Base-by-base conservation (phyloP, 345 rosid species). In the Laguncularia racemosa region DNA sequence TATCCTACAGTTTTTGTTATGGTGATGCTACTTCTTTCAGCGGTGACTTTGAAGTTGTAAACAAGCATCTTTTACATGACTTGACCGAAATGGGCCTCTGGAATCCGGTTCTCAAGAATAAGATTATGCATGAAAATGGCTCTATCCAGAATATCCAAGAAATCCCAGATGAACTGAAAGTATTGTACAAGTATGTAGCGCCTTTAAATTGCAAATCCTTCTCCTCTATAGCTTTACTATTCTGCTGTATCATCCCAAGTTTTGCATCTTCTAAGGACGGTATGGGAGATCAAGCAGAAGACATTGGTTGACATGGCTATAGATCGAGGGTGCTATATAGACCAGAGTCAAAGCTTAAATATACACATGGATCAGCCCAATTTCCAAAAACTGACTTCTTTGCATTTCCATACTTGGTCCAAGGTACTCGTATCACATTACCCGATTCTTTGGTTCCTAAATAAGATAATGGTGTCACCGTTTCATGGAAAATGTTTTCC, bases 281-380 rank as follows among this genome's bases (percentile, higher is more conserved):
- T 91, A 10, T 91, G 97, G 97, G 97, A 91, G 80, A 91, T 88
- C 77, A 91, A 80, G 79, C 97, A 91, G 70, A 88, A 67, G 81
- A 85, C 83, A 0, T 48, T 91, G 67, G 97, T 91, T 15, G 96
- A 89, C 18, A 89, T 89, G 96, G 97, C 91, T 16, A 89, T 73
- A 44, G 89, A 88, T 75, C 86, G 96, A 63, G 98, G 98, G 44
- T 84, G 91, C 73, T 89, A 72, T 57, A 89, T 89, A 58, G 96
- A 92, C 65, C 98, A 89, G 75, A 92, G 98, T 53, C 98, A 92
- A 65, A 92, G 98, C 75, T 78, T 89, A 56, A 92, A 92, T 52
- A 89, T 90, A 52, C 95, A 90, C 54, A 87, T 90, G 97, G 95
- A 87, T 20, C 87, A 83, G 52, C 93, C 95, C 21, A 90, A 78